Conservation (phyloP, 192 early-diverging fungal genomes). For the Pecoramyces ruminantium region DNA sequence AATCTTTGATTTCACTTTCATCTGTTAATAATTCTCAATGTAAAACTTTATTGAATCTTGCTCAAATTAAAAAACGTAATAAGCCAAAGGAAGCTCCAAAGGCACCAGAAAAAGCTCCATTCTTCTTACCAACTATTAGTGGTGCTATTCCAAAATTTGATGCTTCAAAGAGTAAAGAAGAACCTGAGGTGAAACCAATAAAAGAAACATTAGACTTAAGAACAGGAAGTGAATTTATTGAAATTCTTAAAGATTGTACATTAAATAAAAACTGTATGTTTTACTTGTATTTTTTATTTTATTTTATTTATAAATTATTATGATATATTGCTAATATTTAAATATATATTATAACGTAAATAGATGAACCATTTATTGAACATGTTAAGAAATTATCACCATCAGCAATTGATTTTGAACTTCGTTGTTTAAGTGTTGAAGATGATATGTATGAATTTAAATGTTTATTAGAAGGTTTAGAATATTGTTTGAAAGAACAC, state of each 20-base stretch:
- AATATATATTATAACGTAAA: not conserved
- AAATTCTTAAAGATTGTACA: slow-evolving; percentile 29
- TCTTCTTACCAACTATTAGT: slow-evolving; percentile 74
- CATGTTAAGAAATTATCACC: slow-evolving; percentile 63
- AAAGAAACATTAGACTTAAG: not conserved
- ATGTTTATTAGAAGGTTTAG: slow-evolving; percentile 48
- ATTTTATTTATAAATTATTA: too few species aligned
- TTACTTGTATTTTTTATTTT: too few species aligned
- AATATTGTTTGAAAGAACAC: slow-evolving; percentile 33
- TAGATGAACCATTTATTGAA: slow-evolving; percentile 43
- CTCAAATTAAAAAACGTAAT: slow-evolving; percentile 50
- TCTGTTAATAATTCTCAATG: not conserved
- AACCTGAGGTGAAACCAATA: slow-evolving; percentile 14
- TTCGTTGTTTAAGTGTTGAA: slow-evolving; percentile 57
- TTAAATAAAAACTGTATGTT: slow-evolving; percentile 14
- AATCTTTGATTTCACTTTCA: not conserved
- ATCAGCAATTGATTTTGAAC: slow-evolving; percentile 67
- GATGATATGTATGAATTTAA: slow-evolving; percentile 38
- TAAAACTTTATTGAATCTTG: not conserved
- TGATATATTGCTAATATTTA: too few species aligned
- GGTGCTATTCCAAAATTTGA: slow-evolving; percentile 56
- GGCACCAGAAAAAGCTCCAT: slow-evolving; percentile 74
- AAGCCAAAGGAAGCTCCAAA: slow-evolving; percentile 78
- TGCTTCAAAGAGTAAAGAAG: slow-evolving; percentile 11
- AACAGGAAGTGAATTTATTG: slow-evolving; percentile 42